Evolutionary conservation across 192 early-diverging fungal genomes (phyloP).

Genomic region (Gryganskiella cystojenkinii): DNA sequence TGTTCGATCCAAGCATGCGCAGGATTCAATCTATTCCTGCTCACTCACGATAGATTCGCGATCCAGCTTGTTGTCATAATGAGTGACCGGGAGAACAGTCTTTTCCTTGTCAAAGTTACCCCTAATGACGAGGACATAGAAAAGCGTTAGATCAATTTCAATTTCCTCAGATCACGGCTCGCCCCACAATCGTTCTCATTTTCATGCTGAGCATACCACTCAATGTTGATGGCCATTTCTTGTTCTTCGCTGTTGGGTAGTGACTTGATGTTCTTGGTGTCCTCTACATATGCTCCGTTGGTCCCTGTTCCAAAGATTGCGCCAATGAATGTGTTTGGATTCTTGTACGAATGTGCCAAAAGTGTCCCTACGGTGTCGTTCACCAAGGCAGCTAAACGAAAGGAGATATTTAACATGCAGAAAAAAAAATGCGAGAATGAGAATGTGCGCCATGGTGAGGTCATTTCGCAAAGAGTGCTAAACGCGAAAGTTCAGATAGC

Average conservation of each 20-base stretch:
- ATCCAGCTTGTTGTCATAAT: conserved; percentile 87
- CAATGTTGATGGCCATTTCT: conserved; percentile 93
- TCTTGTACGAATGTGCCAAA: conserved; percentile 84
- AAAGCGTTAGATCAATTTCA: no score
- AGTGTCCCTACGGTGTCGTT: conserved; percentile 95
- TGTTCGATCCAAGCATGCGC: no score
- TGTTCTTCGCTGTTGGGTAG: conserved; percentile 46
- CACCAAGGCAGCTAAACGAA: conserved; percentile 58
- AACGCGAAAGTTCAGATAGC: conserved; percentile 39
- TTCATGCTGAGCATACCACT: no score
- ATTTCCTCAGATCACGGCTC: no score
- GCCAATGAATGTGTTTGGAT: conserved; percentile 81
- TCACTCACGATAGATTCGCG: conserved; percentile 69
- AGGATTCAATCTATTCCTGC: not conserved
- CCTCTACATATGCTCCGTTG: conserved; percentile 85
- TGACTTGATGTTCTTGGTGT: conserved; percentile 53
- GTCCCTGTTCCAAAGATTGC: conserved; percentile 95
- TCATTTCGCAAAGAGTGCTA: no score
- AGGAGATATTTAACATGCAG: no score
- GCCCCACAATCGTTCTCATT: no score
- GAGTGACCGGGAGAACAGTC: conserved; percentile 80
- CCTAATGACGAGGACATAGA: no score
- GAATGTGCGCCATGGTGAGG: no score
- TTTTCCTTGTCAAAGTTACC: conserved; percentile 87
- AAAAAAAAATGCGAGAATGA: not conserved